These are phyloP conservation scores for Monosporascus sp. DNA, from an alignment of 2,329 filamentous ascomycete species.

Conservation along the genomic window DNA sequence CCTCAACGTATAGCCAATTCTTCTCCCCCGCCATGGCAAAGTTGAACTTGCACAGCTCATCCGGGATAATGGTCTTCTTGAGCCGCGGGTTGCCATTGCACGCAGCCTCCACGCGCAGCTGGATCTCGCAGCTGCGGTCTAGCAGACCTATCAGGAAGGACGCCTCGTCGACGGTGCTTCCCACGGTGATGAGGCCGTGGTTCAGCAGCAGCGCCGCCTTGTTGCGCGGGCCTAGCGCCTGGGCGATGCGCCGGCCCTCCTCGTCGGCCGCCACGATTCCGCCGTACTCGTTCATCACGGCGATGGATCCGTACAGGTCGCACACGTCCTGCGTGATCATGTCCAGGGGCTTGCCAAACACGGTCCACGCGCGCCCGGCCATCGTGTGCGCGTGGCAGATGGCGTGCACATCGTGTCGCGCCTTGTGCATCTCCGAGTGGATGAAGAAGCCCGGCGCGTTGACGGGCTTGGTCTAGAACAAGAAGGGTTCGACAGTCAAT, in stretches of 20 bases:
- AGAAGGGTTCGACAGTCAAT: too few species aligned
- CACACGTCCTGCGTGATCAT: constrained; percentile 58
- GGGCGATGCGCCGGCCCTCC: constrained; percentile 52
- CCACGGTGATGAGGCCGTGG: constrained; percentile 59
- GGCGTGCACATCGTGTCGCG: constrained; percentile 52
- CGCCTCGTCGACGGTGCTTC: constrained; percentile 59
- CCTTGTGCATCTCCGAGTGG: constrained; percentile 54
- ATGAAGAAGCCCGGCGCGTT: constrained; percentile 60
- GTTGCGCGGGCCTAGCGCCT: constrained; percentile 45
- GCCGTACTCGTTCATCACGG: constrained; percentile 55
- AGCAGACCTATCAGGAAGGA: constrained; percentile 58
- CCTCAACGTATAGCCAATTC: too few species aligned
- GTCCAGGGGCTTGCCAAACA: constrained; percentile 51
- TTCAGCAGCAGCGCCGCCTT: constrained; percentile 57
- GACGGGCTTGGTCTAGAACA: constrained; percentile 44
- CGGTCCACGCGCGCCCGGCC: constrained; percentile 54
- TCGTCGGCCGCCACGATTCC: constrained; percentile 56
- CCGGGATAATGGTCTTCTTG: constrained; percentile 24
- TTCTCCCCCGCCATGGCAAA: too few species aligned
- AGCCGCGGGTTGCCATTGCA: constrained; percentile 23
- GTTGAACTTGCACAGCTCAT: constrained; percentile 27
- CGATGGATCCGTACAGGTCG: constrained; percentile 54
- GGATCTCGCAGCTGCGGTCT: constrained; percentile 57
- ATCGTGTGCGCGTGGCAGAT: constrained; percentile 58
- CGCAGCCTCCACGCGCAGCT: constrained; percentile 56